These are phyloP conservation scores for Stephania japonica DNA, from an alignment of 164 flowering plant genomes.

Conservation along the genomic window DNA sequence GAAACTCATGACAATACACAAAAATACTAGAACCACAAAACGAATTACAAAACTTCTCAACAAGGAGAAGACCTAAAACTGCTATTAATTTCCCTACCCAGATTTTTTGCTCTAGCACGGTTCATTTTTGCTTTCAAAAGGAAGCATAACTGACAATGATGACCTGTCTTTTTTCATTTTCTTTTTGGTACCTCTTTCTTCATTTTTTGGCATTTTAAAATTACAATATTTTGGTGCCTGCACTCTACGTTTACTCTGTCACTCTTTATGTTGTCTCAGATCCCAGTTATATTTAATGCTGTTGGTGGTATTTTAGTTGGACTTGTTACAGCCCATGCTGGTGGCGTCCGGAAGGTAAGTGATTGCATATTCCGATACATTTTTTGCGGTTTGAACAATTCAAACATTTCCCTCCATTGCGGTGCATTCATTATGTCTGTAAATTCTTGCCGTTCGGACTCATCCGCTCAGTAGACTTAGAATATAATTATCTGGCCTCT, in stretches of 20 bases:
- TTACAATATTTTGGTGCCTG: not conserved
- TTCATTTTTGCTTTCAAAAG: not conserved
- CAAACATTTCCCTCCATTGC: not conserved
- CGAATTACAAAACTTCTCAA: too few relatives aligned
- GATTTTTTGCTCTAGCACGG: not conserved
- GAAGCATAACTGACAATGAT: not conserved
- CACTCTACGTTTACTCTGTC: not conserved
- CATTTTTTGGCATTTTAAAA: not conserved
- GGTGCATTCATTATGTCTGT: not conserved
- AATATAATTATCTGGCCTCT: not conserved
- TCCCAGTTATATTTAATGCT: conserved; percentile 77
- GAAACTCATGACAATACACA: too few relatives aligned
- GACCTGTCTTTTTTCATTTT: not conserved
- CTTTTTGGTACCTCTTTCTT: not conserved
- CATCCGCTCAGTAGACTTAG: not conserved
- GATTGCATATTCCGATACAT: not conserved
- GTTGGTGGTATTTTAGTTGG: conserved; percentile 98
- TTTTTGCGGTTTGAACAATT: not conserved
- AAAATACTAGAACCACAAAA: too few relatives aligned
- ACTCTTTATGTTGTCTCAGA: conserved; percentile 37
- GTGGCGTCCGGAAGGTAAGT: conserved; percentile 91
- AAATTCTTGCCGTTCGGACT: not conserved
- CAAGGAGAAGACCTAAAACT: too few relatives aligned
- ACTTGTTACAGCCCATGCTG: conserved; percentile 82
- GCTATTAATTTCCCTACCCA: not conserved